These are phyloP conservation scores for Fusarium nygamai DNA, from an alignment of 2,329 filamentous ascomycete genomes.

Conservation along the genomic window DNA sequence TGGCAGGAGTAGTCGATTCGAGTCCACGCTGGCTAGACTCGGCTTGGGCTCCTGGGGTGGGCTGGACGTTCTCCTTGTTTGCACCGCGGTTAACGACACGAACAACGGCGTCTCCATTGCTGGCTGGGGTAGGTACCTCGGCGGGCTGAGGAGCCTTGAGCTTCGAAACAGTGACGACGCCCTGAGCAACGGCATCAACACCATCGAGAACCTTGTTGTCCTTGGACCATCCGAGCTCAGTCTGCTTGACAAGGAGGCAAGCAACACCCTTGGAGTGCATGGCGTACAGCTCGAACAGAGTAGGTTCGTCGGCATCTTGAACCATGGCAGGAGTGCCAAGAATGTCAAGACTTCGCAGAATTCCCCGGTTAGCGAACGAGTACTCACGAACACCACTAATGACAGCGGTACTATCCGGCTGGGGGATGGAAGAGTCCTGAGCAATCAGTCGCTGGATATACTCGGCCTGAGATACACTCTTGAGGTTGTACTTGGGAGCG, in stretches of 20 bases:
- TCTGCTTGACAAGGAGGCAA: slow-evolving; percentile 84
- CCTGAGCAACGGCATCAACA: slow-evolving; percentile 79
- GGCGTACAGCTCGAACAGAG: slow-evolving; percentile 92
- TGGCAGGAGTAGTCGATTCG: slow-evolving; percentile 50
- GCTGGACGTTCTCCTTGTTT: slow-evolving; percentile 50
- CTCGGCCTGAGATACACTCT: slow-evolving; percentile 84
- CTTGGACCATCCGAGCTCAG: slow-evolving; percentile 89
- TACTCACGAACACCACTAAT: slow-evolving; percentile 97
- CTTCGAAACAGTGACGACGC: slow-evolving; percentile 78
- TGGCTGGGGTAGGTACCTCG: slow-evolving; percentile 45
- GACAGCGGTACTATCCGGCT: slow-evolving; percentile 94
- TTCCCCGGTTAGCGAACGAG: slow-evolving; percentile 86
- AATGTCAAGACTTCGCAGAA: slow-evolving; percentile 90
- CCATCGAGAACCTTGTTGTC: slow-evolving; percentile 88
- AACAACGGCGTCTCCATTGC: slow-evolving; percentile 51
- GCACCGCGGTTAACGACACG: slow-evolving; percentile 49
- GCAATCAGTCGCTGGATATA: slow-evolving; percentile 83
- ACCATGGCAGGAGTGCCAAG: slow-evolving; percentile 75
- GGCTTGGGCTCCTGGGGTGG: slow-evolving; percentile 35
- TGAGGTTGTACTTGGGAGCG: slow-evolving; percentile 89
- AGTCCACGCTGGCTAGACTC: slow-evolving; percentile 46
- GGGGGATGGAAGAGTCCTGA: slow-evolving; percentile 77
- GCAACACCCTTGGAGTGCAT: slow-evolving; percentile 99
- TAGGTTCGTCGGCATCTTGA: slow-evolving; percentile 73
- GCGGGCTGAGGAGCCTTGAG: slow-evolving; percentile 64